phyloP scores from a whole-genome alignment of 345 rosid species.

The Viola odorata region DNA sequence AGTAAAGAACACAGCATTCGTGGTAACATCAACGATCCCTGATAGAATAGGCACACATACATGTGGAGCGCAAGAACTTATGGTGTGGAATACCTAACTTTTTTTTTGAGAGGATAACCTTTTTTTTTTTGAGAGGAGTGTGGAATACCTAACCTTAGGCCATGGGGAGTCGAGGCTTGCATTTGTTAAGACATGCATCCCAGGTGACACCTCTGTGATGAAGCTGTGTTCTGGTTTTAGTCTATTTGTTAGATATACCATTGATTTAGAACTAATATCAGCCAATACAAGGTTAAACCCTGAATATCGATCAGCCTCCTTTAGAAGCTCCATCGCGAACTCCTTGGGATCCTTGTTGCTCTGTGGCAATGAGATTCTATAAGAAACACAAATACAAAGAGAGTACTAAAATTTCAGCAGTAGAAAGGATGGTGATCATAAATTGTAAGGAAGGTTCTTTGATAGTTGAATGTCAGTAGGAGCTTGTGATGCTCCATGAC shows the following conservation, averaged over 20 bases:
- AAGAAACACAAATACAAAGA: neutral
- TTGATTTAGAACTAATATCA: slow-evolving; percentile 45
- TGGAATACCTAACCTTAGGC: slow-evolving; percentile 53
- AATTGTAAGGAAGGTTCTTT: too few species aligned
- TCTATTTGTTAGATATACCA: slow-evolving; percentile 73
- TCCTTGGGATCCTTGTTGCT: slow-evolving; percentile 52
- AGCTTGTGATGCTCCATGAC: too few species aligned
- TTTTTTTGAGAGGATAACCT: too few species aligned
- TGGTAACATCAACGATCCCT: too few species aligned
- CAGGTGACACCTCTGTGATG: slow-evolving; percentile 55
- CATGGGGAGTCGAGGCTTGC: slow-evolving; percentile 76
- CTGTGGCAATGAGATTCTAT: slow-evolving; percentile 18
- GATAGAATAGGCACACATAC: too few species aligned
- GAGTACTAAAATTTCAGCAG: too few species aligned
- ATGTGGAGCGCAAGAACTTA: too few species aligned
- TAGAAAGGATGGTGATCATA: too few species aligned
- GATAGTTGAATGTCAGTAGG: too few species aligned
- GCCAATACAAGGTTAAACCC: slow-evolving; percentile 70
- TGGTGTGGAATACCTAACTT: too few species aligned
- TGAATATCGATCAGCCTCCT: slow-evolving; percentile 42
- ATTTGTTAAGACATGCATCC: slow-evolving; percentile 68
- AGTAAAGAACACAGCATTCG: too few species aligned
- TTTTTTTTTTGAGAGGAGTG: neutral
- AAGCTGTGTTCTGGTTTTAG: slow-evolving; percentile 23
- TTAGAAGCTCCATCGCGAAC: slow-evolving; percentile 50